Conservation (phyloP, 371 early-diverging fungal species). For the Nematocida ausubeli region DNA sequence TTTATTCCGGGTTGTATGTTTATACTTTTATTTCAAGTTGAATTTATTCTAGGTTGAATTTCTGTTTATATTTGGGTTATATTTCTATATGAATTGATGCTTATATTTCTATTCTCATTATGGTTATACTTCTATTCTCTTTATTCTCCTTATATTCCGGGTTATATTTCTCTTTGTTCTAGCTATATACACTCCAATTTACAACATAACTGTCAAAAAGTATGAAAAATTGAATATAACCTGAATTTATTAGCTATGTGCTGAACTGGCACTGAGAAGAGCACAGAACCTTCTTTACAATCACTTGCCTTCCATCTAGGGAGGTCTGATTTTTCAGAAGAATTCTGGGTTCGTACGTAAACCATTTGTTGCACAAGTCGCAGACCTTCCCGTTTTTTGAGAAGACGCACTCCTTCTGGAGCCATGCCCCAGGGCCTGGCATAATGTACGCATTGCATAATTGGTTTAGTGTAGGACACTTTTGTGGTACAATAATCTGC, state of each 20-base stretch:
- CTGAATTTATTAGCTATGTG: conserved; percentile 1
- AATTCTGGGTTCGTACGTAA: conserved; percentile 59
- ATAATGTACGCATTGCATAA: conserved; percentile 59
- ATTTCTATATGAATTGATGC: no score
- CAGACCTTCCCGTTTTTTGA: conserved; percentile 56
- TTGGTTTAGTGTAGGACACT: conserved; percentile 46
- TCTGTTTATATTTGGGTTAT: no score
- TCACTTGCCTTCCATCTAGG: conserved; percentile 34
- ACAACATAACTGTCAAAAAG: no score
- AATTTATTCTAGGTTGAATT: no score
- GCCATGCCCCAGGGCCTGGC: conserved; percentile 39
- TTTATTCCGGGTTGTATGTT: no score
- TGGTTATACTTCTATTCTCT: no score
- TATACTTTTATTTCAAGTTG: no score
- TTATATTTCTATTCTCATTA: no score
- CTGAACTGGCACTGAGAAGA: conserved; percentile 30
- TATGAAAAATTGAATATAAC: not conserved
- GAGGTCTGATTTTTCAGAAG: conserved; percentile 41
- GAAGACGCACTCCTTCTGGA: conserved; percentile 7
- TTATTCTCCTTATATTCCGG: no score
- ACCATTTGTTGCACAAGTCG: conserved; percentile 61
- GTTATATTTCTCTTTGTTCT: no score
- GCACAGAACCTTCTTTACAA: conserved; percentile 53
- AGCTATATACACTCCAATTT: no score
- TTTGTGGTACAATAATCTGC: conserved; percentile 19